A percentile compares a stretch with the other conserved stretches of the same genome.
These are phyloP conservation scores for Haematococcus lacustris DNA, from an alignment of 139 green algal species.

Conservation along the genomic window DNA sequence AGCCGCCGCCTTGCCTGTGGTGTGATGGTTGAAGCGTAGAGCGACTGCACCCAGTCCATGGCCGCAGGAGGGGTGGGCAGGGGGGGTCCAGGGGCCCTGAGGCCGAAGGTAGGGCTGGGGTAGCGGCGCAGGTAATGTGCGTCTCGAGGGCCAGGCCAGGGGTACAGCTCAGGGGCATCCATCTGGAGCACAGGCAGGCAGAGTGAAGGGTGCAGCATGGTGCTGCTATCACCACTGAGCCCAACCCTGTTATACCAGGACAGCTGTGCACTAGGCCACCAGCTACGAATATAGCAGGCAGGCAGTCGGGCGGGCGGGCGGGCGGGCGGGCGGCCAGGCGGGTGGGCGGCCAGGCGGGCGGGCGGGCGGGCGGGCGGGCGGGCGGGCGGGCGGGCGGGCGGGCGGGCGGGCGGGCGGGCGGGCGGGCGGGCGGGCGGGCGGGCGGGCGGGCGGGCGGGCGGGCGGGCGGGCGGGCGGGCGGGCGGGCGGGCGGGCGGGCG, in stretches of 20 bases:
- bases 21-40: constrained; percentile 13
- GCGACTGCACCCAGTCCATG: constrained; percentile 4
- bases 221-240: no score
- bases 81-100: neutral
- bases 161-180: constrained; percentile 25
- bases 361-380: no score
- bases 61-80: neutral
- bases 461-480: no score
- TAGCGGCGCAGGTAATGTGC: constrained; percentile 24
- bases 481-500: no score
- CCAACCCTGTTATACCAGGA: neutral
- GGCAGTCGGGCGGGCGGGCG: neutral
- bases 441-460: no score
- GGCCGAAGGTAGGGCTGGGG: constrained; percentile 7
- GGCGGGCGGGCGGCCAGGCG: neutral
- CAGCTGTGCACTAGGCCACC: neutral
- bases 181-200: constrained; percentile 8
- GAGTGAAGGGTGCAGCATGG: no score
- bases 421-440: no score
- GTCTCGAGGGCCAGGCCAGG: constrained; percentile 7
- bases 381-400: no score
- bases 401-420: no score
- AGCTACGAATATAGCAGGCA: neutral
- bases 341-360: neutral
- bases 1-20: neutral